Base-by-base conservation (phyloP, 2,329 filamentous ascomycete species). In the Pestalotiopsis sp. region DNA sequence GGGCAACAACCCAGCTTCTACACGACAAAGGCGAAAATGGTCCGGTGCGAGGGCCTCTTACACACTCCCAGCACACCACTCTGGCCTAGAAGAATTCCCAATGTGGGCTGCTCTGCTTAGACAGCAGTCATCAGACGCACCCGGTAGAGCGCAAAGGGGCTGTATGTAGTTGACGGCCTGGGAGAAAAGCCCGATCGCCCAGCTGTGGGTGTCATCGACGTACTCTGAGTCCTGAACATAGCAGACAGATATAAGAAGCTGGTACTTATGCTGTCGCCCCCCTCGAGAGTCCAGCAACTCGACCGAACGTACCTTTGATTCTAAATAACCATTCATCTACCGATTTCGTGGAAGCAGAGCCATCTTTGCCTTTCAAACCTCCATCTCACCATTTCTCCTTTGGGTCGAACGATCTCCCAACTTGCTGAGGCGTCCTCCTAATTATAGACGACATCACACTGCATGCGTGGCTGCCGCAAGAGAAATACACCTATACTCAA, bases 101-200 rank as follows among this genome's bases (percentile, higher is more conserved):
- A 70, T 66, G 69, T 67, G 62, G 69, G 66, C 68, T 62, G 56
- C 49, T 17, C 36, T 45, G 61, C 38, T 58, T 63, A 45, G 36
- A 58, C 69, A 67, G 67, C 67, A 75, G 77, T 78, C 77, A 78
- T 75, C 71, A 78, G 77, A 78, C 76, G 71, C 75, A 74, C 67
- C 71, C 71, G 31, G 57, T 59, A 68, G 58, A 73, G 59, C 67
- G 66, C 69, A 69, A 67, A 68, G 68, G 67, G 36, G 27, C 36
- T 59, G 23, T 38, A 23, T 56, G 23, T 56, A 52, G 25, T 31
- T 62, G 39, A 31, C 57, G 31, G 61, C 57, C 36, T 67, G 4
- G 31, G 20, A 49, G 52, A 49, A 23, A 41, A 56, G 25, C 23
- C 25, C 66, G 59, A 62, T 23, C 20, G 45, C 14, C 45, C 20